Conservation (phyloP, 2,329 filamentous ascomycete species). For the Ceratocystis diversiconidia region DNA sequence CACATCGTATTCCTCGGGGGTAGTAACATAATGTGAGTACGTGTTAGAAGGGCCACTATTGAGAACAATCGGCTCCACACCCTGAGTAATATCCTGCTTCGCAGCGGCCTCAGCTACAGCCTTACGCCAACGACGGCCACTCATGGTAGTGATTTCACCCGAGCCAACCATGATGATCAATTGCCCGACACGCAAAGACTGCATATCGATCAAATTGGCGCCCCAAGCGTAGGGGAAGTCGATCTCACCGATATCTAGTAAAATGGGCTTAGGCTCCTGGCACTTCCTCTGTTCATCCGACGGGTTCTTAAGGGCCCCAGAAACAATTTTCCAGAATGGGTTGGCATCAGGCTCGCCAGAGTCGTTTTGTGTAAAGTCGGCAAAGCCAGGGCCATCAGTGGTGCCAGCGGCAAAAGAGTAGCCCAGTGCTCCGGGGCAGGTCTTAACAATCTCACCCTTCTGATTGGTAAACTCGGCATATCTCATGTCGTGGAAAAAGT, state of each 20-base stretch:
- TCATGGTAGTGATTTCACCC: constrained; percentile 83
- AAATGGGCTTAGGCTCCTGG: constrained; percentile 67
- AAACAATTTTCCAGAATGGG: constrained; percentile 64
- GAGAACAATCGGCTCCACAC: constrained; percentile 51
- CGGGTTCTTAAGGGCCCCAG: constrained; percentile 55
- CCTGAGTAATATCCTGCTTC: constrained; percentile 27
- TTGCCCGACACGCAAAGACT: constrained; percentile 69
- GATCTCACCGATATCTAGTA: constrained; percentile 74
- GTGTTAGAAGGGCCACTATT: constrained; percentile 78
- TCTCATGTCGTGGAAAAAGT: constrained; percentile 67
- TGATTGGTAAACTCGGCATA: constrained; percentile 57
- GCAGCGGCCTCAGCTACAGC: constrained; percentile 44
- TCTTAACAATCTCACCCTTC: constrained; percentile 56
- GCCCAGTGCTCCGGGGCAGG: constrained; percentile 73
- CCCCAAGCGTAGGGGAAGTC: constrained; percentile 66
- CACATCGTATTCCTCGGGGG: constrained; percentile 29
- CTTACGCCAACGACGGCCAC: constrained; percentile 70
- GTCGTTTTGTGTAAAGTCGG: constrained; percentile 79
- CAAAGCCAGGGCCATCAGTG: constrained; percentile 72
- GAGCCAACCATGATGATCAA: constrained; percentile 73
- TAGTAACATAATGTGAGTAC: constrained; percentile 44
- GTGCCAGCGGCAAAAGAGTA: constrained; percentile 86
- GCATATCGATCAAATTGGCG: constrained; percentile 79
- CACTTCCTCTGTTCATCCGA: constrained; percentile 55
- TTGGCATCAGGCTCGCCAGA: constrained; percentile 54